Evolutionary conservation across 1,284 basidiomycete species (phyloP).

Genomic region (Cerioporus squamosus): DNA sequence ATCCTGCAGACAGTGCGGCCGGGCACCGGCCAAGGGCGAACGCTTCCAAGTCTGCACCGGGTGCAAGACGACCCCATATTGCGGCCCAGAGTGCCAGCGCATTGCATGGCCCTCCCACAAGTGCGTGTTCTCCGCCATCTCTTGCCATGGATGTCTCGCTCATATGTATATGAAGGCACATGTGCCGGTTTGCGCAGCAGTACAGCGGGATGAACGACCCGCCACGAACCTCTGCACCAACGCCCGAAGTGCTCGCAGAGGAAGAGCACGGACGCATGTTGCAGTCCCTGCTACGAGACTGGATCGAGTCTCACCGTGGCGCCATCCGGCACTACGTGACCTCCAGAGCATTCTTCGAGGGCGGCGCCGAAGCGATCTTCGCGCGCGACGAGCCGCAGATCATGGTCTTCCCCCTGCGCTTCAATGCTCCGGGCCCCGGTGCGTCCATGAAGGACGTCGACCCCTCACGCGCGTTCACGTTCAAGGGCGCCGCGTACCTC

Average conservation of each 20-base stretch:
- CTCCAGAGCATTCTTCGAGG: background rate
- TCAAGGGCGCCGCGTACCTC: background rate
- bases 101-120: background rate
- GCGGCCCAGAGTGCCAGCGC: conserved; percentile 4
- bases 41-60: conserved; percentile 1
- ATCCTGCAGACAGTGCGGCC: background rate
- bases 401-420: background rate
- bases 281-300: background rate
- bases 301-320: background rate
- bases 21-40: background rate
- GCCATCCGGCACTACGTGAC: background rate
- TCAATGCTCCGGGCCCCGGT: background rate
- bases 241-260: no score
- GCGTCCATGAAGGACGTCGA: background rate
- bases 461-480: background rate
- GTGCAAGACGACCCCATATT: background rate
- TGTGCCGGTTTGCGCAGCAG: no score
- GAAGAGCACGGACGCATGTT: no score
- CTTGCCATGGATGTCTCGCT: no score
- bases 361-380: background rate
- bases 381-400: background rate
- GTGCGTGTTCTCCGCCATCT: background rate
- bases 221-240: no score
- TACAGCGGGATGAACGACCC: no score
- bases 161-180: no score